These are phyloP conservation scores for Globisporangium cederbergense DNA, from an alignment of 352 stramenopile species.

Conservation along the genomic window DNA sequence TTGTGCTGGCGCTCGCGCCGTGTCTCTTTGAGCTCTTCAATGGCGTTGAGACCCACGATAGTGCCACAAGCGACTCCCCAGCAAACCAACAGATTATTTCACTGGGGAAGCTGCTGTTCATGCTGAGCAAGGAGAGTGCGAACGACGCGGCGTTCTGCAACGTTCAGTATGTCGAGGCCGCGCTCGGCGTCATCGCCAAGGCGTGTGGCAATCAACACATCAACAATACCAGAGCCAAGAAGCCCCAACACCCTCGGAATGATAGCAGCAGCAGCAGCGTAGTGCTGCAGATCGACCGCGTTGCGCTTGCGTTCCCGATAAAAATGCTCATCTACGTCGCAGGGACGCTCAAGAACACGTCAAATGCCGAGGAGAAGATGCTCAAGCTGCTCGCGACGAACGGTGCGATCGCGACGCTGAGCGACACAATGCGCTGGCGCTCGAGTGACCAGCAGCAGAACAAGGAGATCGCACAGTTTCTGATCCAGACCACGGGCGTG, in stretches of 20 bases:
- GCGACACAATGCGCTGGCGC: slow-evolving; percentile 47
- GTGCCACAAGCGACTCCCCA: not conserved
- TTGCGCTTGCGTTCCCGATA: slow-evolving; percentile 19
- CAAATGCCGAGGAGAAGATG: slow-evolving; percentile 54
- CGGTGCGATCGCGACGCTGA: slow-evolving; percentile 53
- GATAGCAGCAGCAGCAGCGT: not conserved
- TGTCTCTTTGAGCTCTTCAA: slow-evolving; percentile 38
- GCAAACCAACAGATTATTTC: slow-evolving; percentile 20
- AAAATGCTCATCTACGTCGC: slow-evolving; percentile 65
- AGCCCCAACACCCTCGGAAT: not conserved
- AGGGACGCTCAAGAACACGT: slow-evolving; percentile 75
- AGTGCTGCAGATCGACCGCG: not conserved
- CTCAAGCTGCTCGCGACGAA: slow-evolving; percentile 59
- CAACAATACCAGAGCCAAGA: not conserved
- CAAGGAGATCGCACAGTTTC: slow-evolving; percentile 67
- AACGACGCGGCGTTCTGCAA: slow-evolving; percentile 69
- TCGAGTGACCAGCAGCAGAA: slow-evolving; percentile 11
- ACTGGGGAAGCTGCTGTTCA: slow-evolving; percentile 62
- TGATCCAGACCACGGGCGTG: slow-evolving; percentile 65
- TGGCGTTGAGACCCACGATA: not conserved
- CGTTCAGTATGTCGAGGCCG: slow-evolving; percentile 59
- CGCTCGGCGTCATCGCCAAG: slow-evolving; percentile 37
- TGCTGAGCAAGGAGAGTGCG: slow-evolving; percentile 63
- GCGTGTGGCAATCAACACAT: slow-evolving; percentile 14
- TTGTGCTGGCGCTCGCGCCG: slow-evolving; percentile 40